These are phyloP conservation scores for Delphinella strobiligena DNA, from an alignment of 2,329 filamentous ascomycete species.

Conservation along the genomic window DNA sequence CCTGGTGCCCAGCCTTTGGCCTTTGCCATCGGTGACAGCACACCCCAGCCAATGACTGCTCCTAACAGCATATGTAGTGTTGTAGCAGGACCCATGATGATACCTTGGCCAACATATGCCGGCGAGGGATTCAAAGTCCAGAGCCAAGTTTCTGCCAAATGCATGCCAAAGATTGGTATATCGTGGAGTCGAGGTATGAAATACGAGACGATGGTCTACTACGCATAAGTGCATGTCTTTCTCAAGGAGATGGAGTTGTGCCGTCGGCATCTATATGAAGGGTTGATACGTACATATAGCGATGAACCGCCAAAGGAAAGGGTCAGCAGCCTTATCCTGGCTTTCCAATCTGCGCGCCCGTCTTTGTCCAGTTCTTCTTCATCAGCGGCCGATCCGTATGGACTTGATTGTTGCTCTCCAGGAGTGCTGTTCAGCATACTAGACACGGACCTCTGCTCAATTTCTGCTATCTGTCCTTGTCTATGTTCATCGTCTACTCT, in stretches of 20 bases:
- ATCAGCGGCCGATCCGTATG: conserved; percentile 1
- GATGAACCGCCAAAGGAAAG: conserved; percentile 50
- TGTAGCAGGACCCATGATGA: conserved; percentile 95
- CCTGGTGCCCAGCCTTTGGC: conserved; percentile 79
- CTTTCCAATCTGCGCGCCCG: conserved; percentile 44
- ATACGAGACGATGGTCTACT: conserved; percentile 71
- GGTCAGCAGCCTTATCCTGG: conserved; percentile 47
- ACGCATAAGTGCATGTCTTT: conserved; percentile 9
- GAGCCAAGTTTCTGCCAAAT: conserved; percentile 68
- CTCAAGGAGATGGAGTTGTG: not conserved
- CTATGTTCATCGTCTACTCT: conserved; percentile 20
- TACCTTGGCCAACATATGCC: conserved; percentile 94
- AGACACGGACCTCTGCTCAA: conserved; percentile 4
- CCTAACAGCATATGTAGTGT: conserved; percentile 93
- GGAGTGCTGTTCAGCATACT: conserved; percentile 2
- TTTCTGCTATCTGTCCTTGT: conserved; percentile 15
- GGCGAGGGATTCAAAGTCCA: conserved; percentile 95
- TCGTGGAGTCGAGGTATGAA: conserved; percentile 78
- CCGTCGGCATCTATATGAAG: not conserved
- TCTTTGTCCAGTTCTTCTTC: conserved; percentile 21
- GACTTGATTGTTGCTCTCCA: conserved; percentile 1
- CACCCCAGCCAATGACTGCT: conserved; percentile 77
- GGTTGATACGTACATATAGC: conserved; percentile 27
- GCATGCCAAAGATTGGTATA: conserved; percentile 71
- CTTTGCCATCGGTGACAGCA: conserved; percentile 84